Base-by-base conservation (phyloP, 2,329 filamentous ascomycete species). In the Xylaria polymorpha region DNA sequence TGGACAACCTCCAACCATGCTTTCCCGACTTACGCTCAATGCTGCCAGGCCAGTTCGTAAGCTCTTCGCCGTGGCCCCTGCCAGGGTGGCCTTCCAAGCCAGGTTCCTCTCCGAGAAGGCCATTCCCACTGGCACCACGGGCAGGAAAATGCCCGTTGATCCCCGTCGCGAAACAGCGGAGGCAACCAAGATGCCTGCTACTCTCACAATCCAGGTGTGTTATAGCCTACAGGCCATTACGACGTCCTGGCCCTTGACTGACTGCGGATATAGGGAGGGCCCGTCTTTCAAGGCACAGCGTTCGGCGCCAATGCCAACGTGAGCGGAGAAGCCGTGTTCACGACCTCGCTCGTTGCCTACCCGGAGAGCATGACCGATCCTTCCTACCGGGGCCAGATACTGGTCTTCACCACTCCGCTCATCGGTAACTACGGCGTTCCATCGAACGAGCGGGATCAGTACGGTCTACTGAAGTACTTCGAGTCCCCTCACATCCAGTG, bases 391-490 rank as follows among this genome's bases (percentile, higher is more conserved):
- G 92, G 96, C 74, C 96, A 99, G 85, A 98, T 99, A 75, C 87
- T 99, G 76, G 95, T 98, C 82, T 98, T 98, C 86, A 99, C 96
- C 74, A 94, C 98, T 81, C 96, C 96, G 43, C 85, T 99, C 75
- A 98, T 99, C 78, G 96, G 96, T 79, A 99, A 99, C 88, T 99
- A 99, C 80, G 96, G 96, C 76, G 95, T 99, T 20, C 96, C 96
- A 18, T 97, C 94, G 39, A 90, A 87, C 72, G 88, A 90, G 77
- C 91, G 94, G 73, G 96, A 99, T 81, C 85, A 94, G 81, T 93
- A 90, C 82, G 96, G 96, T 76, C 89, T 99, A 68, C 87, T 98
- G 80, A 96, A 96, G 85, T 97, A 98, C 86, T 99, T 99, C 78
- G 96, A 99, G 84, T 98, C 94, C 35, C 96, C 96, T 62, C 94